Base-by-base conservation (phyloP, 108 stramenopile species). In the Skeletonema tropicum region DNA sequence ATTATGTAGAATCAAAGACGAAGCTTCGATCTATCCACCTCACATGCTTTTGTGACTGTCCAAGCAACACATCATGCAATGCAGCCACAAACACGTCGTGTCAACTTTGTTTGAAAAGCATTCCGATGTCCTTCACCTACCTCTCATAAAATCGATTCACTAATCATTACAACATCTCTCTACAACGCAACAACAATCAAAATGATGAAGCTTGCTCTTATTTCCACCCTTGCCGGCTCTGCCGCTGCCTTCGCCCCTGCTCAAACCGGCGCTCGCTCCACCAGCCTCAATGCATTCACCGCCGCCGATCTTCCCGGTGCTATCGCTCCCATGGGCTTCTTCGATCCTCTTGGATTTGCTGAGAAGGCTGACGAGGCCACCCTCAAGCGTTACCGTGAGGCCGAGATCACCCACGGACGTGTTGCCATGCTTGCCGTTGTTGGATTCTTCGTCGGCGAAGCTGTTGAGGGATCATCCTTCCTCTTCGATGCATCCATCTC, bases 301-400 rank as follows among this genome's bases (percentile, higher is more conserved):
- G 68, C 57, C 66, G 52, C 72, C 1, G 57, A 58, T 13, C 58
- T 87, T 57, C 83, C 80, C 2, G 89, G 89, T 46, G 79, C 83
- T 31, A 58, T 90, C 57, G 84, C 83, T 19, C 89, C 89, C 60
- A 69, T 83, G 8, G 85, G 82, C 39, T 46, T 85, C 66, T 90
- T 86, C 64, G 89, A 94, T 66, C 91, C 94, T 19, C 84, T 91
- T 23, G 85, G 85, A 15, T 84, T 94, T 33, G 87, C 91, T 19
- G 89, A 77, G 52, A 89, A 87, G 74, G 88, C 88, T 14, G 90
- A 88, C 63, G 85, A 80, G 36, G 72, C 74, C 61, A 86, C 84
- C 65, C 58, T 89, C 46, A 89, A 89, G 83, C 86, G 89, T 76
- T 95, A 87, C 89, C 90, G 90, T 29, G 26, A 95, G 77, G 92